phyloP scores from a whole-genome alignment of 2,329 filamentous ascomycete species.

The Paradendryphiella salina region DNA sequence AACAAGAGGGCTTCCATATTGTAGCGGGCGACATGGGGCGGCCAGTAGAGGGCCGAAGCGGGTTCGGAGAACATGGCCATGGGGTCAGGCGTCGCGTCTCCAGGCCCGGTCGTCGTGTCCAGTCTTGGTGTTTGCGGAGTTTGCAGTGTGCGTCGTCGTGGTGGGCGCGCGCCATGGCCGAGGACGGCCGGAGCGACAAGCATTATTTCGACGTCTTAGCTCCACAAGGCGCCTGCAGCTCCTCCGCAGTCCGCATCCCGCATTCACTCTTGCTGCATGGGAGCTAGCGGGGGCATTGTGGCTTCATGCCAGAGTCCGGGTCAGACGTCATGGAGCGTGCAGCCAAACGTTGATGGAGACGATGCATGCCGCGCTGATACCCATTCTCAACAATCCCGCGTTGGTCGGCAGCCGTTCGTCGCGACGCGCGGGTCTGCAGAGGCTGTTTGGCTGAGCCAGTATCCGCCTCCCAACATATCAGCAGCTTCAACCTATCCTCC shows the following conservation, averaged over 20 bases:
- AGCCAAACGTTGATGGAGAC: background rate
- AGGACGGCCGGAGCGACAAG: slow-evolving; percentile 21
- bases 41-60: slow-evolving; percentile 40
- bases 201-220: slow-evolving; percentile 15
- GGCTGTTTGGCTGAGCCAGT: slow-evolving; percentile 4
- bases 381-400: background rate
- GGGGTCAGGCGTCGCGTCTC: slow-evolving; percentile 10
- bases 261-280: slow-evolving; percentile 7
- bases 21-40: slow-evolving; percentile 40
- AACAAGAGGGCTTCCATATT: slow-evolving; percentile 43
- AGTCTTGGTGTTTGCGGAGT: slow-evolving; percentile 1
- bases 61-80: slow-evolving; percentile 41
- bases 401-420: background rate
- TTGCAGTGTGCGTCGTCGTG: background rate
- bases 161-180: slow-evolving; percentile 3
- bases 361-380: background rate
- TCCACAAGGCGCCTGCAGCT: slow-evolving; percentile 10
- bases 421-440: too few relatives aligned
- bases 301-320: background rate
- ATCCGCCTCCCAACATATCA: slow-evolving; percentile 11
- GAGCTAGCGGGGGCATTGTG: slow-evolving; percentile 7
- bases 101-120: background rate
- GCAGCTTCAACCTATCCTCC: background rate
- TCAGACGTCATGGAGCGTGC: background rate
- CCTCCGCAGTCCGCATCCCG: slow-evolving; percentile 13